Evolutionary conservation across 768 basidiomycete genomes (phyloP), one percentile per base, ranked within the genome.

Genomic region (Mycena alexandri): DNA sequence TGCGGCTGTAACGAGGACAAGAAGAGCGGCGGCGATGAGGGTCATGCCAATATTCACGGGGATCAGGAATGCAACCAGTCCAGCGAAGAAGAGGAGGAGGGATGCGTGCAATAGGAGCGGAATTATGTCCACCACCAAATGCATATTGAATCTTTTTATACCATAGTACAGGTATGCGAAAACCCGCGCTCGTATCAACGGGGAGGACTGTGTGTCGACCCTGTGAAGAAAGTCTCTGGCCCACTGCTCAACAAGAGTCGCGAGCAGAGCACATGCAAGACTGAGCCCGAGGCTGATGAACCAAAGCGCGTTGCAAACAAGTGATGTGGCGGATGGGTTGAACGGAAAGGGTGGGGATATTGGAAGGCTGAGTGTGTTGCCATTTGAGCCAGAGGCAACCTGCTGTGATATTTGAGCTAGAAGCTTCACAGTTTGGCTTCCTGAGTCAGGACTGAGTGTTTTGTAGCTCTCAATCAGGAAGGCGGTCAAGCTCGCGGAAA

Each of bases 391-490:
- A 5, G 34, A 6, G 2, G 24, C 54, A 22, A 56, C 38, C 21
- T 56, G 54, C 7, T 56, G 36, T 2, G 54, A 56, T 11, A 56
- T 56, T 21, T 56, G 54, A 8, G 22, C 24, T 9, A 56, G 41
- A 21, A 56, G 54, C 13, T 34, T 2, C 3, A 71, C 62, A 22
- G 65, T 65, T 5, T 48, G 36, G 22, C 63, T 52, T 13, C 22
- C 44, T 4, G 72, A 29, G 44, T 72, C 69, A 9, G 69, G 71
- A 21, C 54, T 52, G 6, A 75, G 62, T 25, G 65, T 63, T 46
- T 70, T 69, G 61, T 74, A 74, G 52, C 65, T 70, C 47, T 74
- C 74, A n/a, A 75, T 63, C 46, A 76, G 48, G 55, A 76, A 75
- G 14, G 72, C 71, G 14, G 75, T 75, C 34, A 75, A 29, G 19